A percentile compares a stretch with the other conserved stretches of the same genome.
Evolutionary conservation across 108 stramenopile genomes (phyloP).

Genomic region (Discostella stelligeroides): DNA sequence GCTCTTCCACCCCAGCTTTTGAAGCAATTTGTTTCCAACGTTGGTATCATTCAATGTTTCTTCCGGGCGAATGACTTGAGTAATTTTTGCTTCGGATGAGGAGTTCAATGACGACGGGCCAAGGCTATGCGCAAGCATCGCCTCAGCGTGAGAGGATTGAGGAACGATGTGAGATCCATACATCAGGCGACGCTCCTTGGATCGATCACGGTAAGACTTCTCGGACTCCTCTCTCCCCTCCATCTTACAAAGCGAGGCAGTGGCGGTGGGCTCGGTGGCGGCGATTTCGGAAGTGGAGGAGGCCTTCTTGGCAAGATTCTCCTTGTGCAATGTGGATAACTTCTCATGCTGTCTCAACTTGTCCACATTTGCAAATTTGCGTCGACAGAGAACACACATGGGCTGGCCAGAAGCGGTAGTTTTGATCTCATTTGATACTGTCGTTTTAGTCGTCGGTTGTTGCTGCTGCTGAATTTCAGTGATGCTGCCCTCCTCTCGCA

Average conservation of each 20-base stretch:
- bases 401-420: conserved; percentile 71
- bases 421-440: conserved; percentile 32
- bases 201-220: conserved; percentile 39
- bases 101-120: conserved; percentile 16
- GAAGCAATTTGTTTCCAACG: conserved; percentile 80
- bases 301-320: conserved; percentile 64
- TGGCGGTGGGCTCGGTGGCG: neutral
- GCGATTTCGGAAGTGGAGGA: neutral
- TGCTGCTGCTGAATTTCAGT: neutral
- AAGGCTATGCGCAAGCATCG: conserved; percentile 31
- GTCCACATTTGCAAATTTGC: conserved; percentile 72
- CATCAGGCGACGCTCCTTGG: conserved; percentile 53
- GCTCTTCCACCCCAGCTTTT: conserved; percentile 81
- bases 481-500: conserved; percentile 20
- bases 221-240: conserved; percentile 10
- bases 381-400: conserved; percentile 72
- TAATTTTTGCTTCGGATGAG: neutral
- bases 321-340: conserved; percentile 74
- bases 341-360: conserved; percentile 75
- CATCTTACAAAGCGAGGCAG: conserved; percentile 2
- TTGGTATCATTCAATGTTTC: conserved; percentile 51
- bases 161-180: conserved; percentile 24
- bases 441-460: neutral
- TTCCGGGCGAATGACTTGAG: conserved; percentile 52
- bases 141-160: conserved; percentile 34